A percentile compares a stretch with the other conserved stretches of the same genome.
Evolutionary conservation across 164 flowering plant species (phyloP).

Genomic region (Dillenia turbinata): DNA sequence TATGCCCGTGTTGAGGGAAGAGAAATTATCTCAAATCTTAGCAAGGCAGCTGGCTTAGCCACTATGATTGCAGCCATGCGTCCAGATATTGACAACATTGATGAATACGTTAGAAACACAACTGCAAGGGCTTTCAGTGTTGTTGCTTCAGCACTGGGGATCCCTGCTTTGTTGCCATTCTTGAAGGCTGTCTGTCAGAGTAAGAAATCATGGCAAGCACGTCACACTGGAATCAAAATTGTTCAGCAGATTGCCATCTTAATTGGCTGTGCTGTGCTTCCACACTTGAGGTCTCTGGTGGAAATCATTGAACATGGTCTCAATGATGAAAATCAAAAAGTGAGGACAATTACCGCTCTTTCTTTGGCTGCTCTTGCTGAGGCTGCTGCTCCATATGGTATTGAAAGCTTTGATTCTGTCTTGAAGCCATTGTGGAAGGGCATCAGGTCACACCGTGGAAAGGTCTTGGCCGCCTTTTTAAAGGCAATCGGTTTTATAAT

Average conservation of each 20-base stretch:
- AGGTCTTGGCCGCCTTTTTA: conserved; percentile 96
- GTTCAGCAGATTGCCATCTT: conserved; percentile 98
- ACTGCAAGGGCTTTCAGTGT: conserved; percentile 99
- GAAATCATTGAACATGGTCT: conserved; percentile 96
- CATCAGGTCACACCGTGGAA: conserved; percentile 94
- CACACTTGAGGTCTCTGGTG: conserved; percentile 86
- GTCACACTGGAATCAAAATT: conserved; percentile 96
- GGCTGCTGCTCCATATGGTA: conserved; percentile 99
- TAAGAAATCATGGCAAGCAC: conserved; percentile 99
- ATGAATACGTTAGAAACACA: conserved; percentile 97
- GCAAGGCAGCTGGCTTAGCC: conserved; percentile 98
- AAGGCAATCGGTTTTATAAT: conserved; percentile 97
- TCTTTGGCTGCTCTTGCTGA: conserved; percentile 98
- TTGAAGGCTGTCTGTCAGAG: conserved; percentile 98
- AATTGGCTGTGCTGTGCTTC: conserved; percentile 97
- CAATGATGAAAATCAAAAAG: conserved; percentile 97
- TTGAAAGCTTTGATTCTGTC: conserved; percentile 97
- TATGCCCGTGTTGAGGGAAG: conserved; percentile 99
- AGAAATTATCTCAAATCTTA: conserved; percentile 93
- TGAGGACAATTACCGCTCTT: conserved; percentile 89
- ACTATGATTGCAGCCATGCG: conserved; percentile 99
- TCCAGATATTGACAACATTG: conserved; percentile 96
- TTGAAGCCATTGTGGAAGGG: conserved; percentile 99
- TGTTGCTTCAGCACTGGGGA: conserved; percentile 97
- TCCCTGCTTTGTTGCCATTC: conserved; percentile 92